A percentile compares a stretch with the other conserved stretches of the same genome.
Conservation (phyloP, 2,329 filamentous ascomycete genomes). For the Lecanicillium sp. region DNA sequence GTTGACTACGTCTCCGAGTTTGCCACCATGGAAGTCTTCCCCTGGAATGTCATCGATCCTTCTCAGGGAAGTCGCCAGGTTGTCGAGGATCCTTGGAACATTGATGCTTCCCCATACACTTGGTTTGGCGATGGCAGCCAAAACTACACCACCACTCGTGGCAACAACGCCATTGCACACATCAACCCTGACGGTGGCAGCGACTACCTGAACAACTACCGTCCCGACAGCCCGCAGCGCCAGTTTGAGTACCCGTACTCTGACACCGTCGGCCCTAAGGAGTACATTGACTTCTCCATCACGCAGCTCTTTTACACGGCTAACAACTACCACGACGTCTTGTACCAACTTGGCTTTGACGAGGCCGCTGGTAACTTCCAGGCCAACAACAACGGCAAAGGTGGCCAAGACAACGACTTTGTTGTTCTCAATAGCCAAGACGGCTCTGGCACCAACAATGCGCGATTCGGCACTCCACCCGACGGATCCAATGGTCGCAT, state of each 20-base stretch:
- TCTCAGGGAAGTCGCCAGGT: slow-evolving; percentile 34
- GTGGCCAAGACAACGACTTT: slow-evolving; percentile 41
- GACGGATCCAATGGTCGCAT: slow-evolving; percentile 45
- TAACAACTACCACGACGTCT: slow-evolving; percentile 51
- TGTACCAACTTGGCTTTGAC: slow-evolving; percentile 48
- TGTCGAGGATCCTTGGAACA: slow-evolving; percentile 40
- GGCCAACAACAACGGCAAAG: slow-evolving; percentile 44
- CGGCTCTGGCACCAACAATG: slow-evolving; percentile 45
- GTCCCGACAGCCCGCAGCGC: slow-evolving; percentile 32
- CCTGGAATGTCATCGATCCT: slow-evolving; percentile 48
- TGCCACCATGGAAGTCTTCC: slow-evolving; percentile 47
- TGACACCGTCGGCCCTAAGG: slow-evolving; percentile 22
- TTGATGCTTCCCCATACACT: slow-evolving; percentile 37
- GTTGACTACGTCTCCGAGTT: slow-evolving; percentile 47
- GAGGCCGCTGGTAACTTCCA: slow-evolving; percentile 54
- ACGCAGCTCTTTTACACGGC: slow-evolving; percentile 54
- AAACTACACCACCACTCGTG: slow-evolving; percentile 43
- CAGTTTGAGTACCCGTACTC: slow-evolving; percentile 40
- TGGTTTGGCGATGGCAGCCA: slow-evolving; percentile 41
- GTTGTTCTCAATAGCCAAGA: slow-evolving; percentile 51
- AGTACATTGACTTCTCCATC: slow-evolving; percentile 45
- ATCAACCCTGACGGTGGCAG: slow-evolving; percentile 31
- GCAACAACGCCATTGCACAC: slow-evolving; percentile 52
- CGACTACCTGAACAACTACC: slow-evolving; percentile 28
- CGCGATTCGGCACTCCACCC: slow-evolving; percentile 45